Base-by-base conservation (phyloP, 1,284 basidiomycete genomes). In the Malassezia nana region DNA sequence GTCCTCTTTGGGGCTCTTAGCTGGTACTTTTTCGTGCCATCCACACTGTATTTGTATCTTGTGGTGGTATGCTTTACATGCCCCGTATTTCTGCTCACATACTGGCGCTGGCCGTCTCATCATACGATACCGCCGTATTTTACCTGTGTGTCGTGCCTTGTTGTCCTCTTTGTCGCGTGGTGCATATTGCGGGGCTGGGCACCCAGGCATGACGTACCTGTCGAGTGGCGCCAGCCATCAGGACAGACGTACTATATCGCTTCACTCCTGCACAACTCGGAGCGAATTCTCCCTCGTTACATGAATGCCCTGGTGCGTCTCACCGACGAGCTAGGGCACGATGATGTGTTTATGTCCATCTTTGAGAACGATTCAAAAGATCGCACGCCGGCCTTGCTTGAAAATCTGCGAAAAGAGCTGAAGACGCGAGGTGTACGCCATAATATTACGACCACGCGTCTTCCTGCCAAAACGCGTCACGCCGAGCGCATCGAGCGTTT, bases 281-380 rank as follows among this genome's bases (percentile, higher is more conserved):
- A 69, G 35, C 46, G 55, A 15, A 55, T 69, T 26, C 42, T 69
- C 15, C 67, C 67, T 5, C 31, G 47, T 12, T 69, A 62, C 55
- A 45, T 55, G 0, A 28, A 55, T 0, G 56, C 61, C 2, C 53
- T 69, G 44, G 46, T 62, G 28, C 24, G 22, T 26, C 46, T 66
- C 41, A 56, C 63, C 41, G 24, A 58, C 9, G 50, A 50, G 0
- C 75, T 82, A 30, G 81, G 81, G 8, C 58, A 71, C 3, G 74
- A 77, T 41, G 80, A 81, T 45, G 78, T 79, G 15, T 82, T 78
- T 59, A 75, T 82, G 5, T 81, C 80, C n/a, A 74, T 82, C 48
- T 77, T 81, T 61, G 81, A 82, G 66, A 80, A 78, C 47, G 76
- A 80, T 60, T 80, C 79, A 29, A 42, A 55, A 29, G 81, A 82